These are phyloP conservation scores for Cladosporium sp. DNA, from an alignment of 2,329 filamentous ascomycete genomes.

Conservation along the genomic window DNA sequence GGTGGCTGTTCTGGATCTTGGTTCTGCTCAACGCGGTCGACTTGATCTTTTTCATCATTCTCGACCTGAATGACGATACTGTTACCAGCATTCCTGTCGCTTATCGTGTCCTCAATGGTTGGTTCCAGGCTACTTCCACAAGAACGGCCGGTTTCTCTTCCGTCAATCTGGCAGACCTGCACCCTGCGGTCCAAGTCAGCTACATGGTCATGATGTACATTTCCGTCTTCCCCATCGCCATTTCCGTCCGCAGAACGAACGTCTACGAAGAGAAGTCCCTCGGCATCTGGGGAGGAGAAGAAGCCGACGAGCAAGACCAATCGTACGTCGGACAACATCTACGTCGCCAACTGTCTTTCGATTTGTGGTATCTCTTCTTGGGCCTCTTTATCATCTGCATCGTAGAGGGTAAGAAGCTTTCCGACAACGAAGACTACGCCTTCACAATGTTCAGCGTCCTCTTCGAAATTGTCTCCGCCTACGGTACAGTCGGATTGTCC, in stretches of 20 bases:
- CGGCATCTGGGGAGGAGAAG: slow-evolving; percentile 61
- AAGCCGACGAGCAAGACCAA: slow-evolving; percentile 54
- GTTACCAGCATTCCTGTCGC: slow-evolving; percentile 67
- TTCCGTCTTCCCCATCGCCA: slow-evolving; percentile 93
- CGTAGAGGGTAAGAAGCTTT: slow-evolving; percentile 70
- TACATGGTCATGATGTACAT: slow-evolving; percentile 99
- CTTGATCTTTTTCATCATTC: slow-evolving; percentile 83
- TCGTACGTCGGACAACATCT: slow-evolving; percentile 90
- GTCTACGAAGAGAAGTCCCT: slow-evolving; percentile 91
- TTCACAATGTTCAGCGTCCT: slow-evolving; percentile 55
- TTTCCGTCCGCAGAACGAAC: slow-evolving; percentile 88
- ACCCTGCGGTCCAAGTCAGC: slow-evolving; percentile 87
- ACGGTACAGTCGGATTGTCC: slow-evolving; percentile 89
- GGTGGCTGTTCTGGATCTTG: slow-evolving; percentile 91
- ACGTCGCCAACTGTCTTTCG: slow-evolving; percentile 89
- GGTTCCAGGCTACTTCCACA: slow-evolving; percentile 87
- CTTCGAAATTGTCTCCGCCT: slow-evolving; percentile 85
- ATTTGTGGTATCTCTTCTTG: slow-evolving; percentile 94
- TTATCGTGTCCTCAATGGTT: slow-evolving; percentile 74
- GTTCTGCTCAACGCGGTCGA: slow-evolving; percentile 79
- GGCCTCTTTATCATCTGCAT: slow-evolving; percentile 92
- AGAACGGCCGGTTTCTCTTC: slow-evolving; percentile 86
- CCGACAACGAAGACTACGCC: slow-evolving; percentile 53
- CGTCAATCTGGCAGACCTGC: slow-evolving; percentile 70
- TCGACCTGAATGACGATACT: slow-evolving; percentile 72